Conservation (phyloP, 768 basidiomycete species). For the Termitomyces sp. region DNA sequence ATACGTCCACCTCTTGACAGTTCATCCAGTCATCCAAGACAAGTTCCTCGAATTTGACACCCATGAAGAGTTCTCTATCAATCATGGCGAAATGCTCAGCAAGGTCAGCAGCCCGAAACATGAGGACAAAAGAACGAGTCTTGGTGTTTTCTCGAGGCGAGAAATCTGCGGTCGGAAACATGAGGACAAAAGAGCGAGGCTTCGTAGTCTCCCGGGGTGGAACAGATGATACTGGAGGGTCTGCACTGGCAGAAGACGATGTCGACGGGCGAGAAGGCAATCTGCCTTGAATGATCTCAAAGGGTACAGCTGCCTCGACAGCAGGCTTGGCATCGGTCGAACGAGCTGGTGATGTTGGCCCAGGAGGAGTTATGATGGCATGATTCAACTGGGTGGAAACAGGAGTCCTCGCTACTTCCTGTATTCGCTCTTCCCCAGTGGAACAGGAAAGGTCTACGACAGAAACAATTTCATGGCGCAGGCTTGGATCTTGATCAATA, state of each 20-base stretch:
- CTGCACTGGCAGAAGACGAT: constrained; percentile 11
- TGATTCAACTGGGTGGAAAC: constrained; percentile 25
- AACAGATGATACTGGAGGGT: constrained; percentile 28
- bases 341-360: constrained; percentile 24
- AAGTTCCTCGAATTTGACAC: constrained; percentile 85
- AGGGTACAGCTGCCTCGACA: constrained; percentile 56
- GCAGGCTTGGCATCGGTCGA: constrained; percentile 41
- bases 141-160: constrained; percentile 27
- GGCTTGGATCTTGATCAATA: constrained; percentile 7
- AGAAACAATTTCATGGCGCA: background rate
- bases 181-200: constrained; percentile 69
- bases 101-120: constrained; percentile 51
- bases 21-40: constrained; percentile 67
- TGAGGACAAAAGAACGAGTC: constrained; percentile 72
- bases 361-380: constrained; percentile 19
- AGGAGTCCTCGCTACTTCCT: constrained; percentile 24
- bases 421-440: constrained; percentile 3
- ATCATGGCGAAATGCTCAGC: constrained; percentile 84
- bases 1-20: constrained; percentile 56
- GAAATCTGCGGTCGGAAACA: constrained; percentile 45
- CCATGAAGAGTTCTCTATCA: constrained; percentile 81
- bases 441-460: background rate
- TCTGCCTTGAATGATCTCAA: constrained; percentile 61
- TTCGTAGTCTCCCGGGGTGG: constrained; percentile 27
- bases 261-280: constrained; percentile 29